Conservation (phyloP, 1,284 basidiomycete genomes). For the Sporisorium exsertum region DNA sequence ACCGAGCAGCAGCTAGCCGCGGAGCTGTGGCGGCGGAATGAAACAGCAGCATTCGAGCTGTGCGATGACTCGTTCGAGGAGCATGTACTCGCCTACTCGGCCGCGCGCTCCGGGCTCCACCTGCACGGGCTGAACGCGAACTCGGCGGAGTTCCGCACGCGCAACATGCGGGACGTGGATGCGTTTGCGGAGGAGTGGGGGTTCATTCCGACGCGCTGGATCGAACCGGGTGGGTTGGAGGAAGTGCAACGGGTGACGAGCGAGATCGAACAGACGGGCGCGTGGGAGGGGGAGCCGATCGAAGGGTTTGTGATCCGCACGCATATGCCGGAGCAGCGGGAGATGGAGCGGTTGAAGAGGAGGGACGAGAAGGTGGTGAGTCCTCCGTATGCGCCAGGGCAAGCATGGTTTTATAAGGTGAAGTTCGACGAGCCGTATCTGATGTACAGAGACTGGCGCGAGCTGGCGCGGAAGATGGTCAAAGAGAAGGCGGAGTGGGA, state of each 20-base stretch:
- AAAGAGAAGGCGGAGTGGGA: constrained; percentile 53
- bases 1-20: constrained; percentile 81
- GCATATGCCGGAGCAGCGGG: constrained; percentile 50
- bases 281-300: constrained; percentile 86
- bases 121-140: constrained; percentile 85
- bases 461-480: constrained; percentile 80
- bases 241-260: constrained; percentile 82
- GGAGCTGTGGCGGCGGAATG: constrained; percentile 82
- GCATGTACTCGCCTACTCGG: constrained; percentile 87
- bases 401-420: constrained; percentile 98
- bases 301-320: constrained; percentile 93
- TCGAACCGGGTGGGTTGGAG: constrained; percentile 75
- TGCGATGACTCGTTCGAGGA: constrained; percentile 99
- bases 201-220: constrained; percentile 83
- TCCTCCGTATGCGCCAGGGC: constrained; percentile 73
- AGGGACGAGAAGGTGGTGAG: constrained; percentile 18
- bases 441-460: constrained; percentile 98
- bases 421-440: constrained; percentile 99
- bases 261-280: constrained; percentile 76
- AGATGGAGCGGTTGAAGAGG: constrained; percentile 66
- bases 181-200: constrained; percentile 88
- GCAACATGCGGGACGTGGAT: constrained; percentile 74
- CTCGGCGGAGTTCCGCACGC: constrained; percentile 79
- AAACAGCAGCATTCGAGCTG: constrained; percentile 85
- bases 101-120: constrained; percentile 88